Evolutionary conservation across 805 yeast genomes (phyloP), one percentile per base, ranked within the genome.

Genomic region (Candida pseudoglaebosa): DNA sequence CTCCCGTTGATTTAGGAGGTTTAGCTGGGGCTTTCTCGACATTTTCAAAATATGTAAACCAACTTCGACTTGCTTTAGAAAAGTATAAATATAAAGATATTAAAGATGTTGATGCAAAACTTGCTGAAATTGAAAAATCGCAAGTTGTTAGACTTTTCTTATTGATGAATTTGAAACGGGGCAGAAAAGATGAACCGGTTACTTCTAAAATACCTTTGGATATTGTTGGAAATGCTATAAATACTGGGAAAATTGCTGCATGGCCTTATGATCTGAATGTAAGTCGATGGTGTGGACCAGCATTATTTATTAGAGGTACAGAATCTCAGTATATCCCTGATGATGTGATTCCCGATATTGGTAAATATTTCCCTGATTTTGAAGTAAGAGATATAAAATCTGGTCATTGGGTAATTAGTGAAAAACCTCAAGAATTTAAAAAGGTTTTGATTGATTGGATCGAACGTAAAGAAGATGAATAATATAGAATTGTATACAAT

Each of bases 331-430:
- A 87, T 55, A 81, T 91, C 14, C 82, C 95, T 0, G 97, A 90
- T 57, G 96, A 89, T 43, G 77, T 75, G 19, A 57, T 89, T 16
- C 81, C 84, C 0, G 76, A 75, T 14, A 82, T 88, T 36, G 95
- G 90, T 1, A 62, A 65, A 40, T 85, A 76, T 53, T 91, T 88
- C 62, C 97, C 97, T 0, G 66, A 70, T 18, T 88, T 88, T 53
- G 84, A 78, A 43, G 62, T 85, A 10, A 68, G 75, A 32, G 95
- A 84, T 52, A 66, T 93, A 17, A 82, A 86, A 14, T 77, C 90
- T 0, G 96, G 96, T 2, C 99, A 91, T 59, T 91, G 97, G 96
- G 76, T 90, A 12, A 87, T 87, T 47, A 78, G 87, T 29, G 97
- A 91, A 54, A 82, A 83, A 48, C 96, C 98, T 1, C 50, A 66